Conservation (phyloP, 2,329 filamentous ascomycete species). For the Colletotrichum acutatum region DNA sequence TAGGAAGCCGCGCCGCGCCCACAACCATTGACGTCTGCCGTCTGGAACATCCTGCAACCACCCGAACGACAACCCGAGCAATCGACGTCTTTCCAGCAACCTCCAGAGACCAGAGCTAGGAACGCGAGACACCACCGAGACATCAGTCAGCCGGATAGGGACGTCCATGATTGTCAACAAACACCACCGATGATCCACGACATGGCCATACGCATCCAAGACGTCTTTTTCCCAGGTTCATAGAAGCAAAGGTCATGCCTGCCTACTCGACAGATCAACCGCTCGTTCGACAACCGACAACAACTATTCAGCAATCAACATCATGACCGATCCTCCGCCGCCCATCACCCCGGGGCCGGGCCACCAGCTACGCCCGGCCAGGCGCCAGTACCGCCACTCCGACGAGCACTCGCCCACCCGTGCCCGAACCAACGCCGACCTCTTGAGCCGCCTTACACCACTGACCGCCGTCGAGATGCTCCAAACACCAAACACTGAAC, state of each 20-base stretch:
- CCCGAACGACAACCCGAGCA: constrained; percentile 8
- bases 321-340: constrained; percentile 50
- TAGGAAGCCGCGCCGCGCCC: constrained; percentile 14
- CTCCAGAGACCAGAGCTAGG: background rate
- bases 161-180: constrained; percentile 14
- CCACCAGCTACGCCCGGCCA: constrained; percentile 47
- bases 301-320: constrained; percentile 27
- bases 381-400: constrained; percentile 51
- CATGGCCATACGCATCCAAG: constrained; percentile 23
- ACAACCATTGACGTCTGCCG: constrained; percentile 10
- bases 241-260: constrained; percentile 33
- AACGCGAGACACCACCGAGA: constrained; percentile 12
- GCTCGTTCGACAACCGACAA: constrained; percentile 34
- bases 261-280: constrained; percentile 16
- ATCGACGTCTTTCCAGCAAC: background rate
- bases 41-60: constrained; percentile 17
- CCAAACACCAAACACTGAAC: constrained; percentile 59
- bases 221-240: constrained; percentile 29
- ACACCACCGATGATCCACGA: constrained; percentile 33
- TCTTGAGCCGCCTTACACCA: constrained; percentile 71
- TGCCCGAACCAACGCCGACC: constrained; percentile 62
- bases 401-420: constrained; percentile 58
- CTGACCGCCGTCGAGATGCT: constrained; percentile 70
- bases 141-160: background rate
- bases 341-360: constrained; percentile 45